A percentile compares a stretch with the other conserved stretches of the same genome.
These are phyloP conservation scores for Zangia roseola DNA, from an alignment of 768 basidiomycete species.

Conservation along the genomic window DNA sequence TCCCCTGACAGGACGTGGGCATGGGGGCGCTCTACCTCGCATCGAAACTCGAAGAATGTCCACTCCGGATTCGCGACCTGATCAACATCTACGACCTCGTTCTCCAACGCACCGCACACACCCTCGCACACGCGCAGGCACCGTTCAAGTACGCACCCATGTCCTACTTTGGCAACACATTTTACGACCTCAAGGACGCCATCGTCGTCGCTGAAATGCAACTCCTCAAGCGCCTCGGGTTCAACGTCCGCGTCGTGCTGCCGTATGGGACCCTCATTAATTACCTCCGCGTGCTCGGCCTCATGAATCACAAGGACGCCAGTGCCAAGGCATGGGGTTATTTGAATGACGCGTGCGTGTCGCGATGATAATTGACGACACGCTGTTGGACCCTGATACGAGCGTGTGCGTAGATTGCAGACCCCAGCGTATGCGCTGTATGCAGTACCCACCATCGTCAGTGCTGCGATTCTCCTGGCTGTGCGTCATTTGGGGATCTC, in stretches of 20 bases:
- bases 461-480: slow-evolving; percentile 83
- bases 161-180: slow-evolving; percentile 85
- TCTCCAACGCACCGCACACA: slow-evolving; percentile 67
- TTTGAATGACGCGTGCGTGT: slow-evolving; percentile 88
- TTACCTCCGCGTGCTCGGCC: slow-evolving; percentile 87
- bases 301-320: slow-evolving; percentile 67
- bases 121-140: slow-evolving; percentile 26
- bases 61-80: slow-evolving; percentile 88
- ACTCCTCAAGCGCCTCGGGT: slow-evolving; percentile 91
- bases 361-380: background rate
- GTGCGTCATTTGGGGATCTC: slow-evolving; percentile 69
- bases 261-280: slow-evolving; percentile 95
- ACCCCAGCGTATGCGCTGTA: slow-evolving; percentile 91
- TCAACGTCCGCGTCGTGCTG: slow-evolving; percentile 89
- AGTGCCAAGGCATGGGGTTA: slow-evolving; percentile 90
- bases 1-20: slow-evolving; percentile 63
- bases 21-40: slow-evolving; percentile 88
- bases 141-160: slow-evolving; percentile 74
- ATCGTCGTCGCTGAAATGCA: slow-evolving; percentile 97
- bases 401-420: slow-evolving; percentile 61
- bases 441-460: slow-evolving; percentile 85
- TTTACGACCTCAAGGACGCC: slow-evolving; percentile 94
- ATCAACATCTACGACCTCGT: slow-evolving; percentile 93
- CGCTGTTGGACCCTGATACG: background rate
- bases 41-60: slow-evolving; percentile 91